A percentile compares a stretch with the other conserved stretches of the same genome.
phyloP scores from a whole-genome alignment of 2,329 filamentous ascomycete species.

The Fusarium haematococcum region DNA sequence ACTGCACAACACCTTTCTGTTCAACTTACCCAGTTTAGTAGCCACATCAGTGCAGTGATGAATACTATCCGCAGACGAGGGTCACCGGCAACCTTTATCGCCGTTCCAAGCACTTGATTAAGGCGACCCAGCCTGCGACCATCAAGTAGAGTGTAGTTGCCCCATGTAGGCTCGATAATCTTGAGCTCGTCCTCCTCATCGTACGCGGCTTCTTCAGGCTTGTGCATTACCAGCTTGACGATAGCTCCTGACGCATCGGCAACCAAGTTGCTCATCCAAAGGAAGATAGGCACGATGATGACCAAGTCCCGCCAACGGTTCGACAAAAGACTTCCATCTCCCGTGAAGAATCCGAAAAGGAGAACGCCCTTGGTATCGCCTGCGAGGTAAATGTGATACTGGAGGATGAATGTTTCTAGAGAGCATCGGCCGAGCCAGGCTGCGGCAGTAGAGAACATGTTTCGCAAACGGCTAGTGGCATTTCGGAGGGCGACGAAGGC shows the following conservation, averaged over 20 bases:
- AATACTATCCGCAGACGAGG: slow-evolving; percentile 24
- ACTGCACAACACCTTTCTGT: accelerated
- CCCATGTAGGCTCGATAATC: slow-evolving; percentile 36
- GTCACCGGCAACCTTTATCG: not conserved
- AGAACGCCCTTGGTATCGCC: slow-evolving; percentile 67
- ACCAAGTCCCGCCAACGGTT: slow-evolving; percentile 44
- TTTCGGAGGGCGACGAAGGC: slow-evolving; percentile 66
- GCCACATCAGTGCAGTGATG: slow-evolving; percentile 37
- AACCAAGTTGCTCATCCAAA: slow-evolving; percentile 45
- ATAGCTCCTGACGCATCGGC: slow-evolving; percentile 41
- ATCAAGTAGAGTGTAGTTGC: slow-evolving; percentile 18
- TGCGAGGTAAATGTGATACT: slow-evolving; percentile 72
- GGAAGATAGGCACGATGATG: slow-evolving; percentile 44
- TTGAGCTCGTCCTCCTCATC: slow-evolving; percentile 36
- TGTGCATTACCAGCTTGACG: slow-evolving; percentile 40
- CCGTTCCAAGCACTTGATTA: slow-evolving; percentile 1
- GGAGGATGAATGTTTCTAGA: slow-evolving; percentile 70
- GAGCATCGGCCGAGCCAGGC: slow-evolving; percentile 67
- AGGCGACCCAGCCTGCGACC: not conserved
- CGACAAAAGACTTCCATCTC: slow-evolving; percentile 36
- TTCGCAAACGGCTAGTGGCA: slow-evolving; percentile 27
- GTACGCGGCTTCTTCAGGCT: slow-evolving; percentile 16
- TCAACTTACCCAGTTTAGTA: slow-evolving; percentile 41
- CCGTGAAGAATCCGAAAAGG: slow-evolving; percentile 41
- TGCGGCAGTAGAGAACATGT: slow-evolving; percentile 52